Evolutionary conservation across 441 rosid genomes (phyloP), one percentile per base, ranked within the genome.

Genomic region (California macrophylla): DNA sequence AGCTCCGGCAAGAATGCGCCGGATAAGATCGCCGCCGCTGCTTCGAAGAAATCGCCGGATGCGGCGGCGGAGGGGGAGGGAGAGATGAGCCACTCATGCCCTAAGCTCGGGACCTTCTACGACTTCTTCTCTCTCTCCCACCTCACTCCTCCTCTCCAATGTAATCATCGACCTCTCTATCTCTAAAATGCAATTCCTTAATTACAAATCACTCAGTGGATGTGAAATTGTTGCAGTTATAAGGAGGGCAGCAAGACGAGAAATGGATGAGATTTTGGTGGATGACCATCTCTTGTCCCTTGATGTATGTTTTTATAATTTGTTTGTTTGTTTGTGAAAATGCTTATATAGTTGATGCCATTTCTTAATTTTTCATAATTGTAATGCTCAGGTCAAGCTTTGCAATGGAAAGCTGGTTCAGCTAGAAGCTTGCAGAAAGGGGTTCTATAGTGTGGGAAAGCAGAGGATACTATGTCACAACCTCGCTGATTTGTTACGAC

Each of bases 211-310:
- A 45, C 52, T 45, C 52, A 13, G 52, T 25, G 50, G 45, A 34
- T 65, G n/a, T 36, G 32, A 1, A 25, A 16, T 9, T 38, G 16
- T 38, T 85, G 74, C 83, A 95, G 99, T 82, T 81, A 79, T 89
- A 64, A 86, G 86, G 79, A 84, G 74, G 71, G 87, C 69, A 45
- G 67, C 68, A 66, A 90, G 85, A 69, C 79, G 97, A 77, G 76
- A 79, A 0, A 72, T 72, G 13, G 88, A 87, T 64, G 97, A 85
- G 74, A 78, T 92, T 73, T 67, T 82, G 0, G 75, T 62, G 66
- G 91, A 87, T 6, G 96, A 89, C 76, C 98, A 92, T 84, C 82
- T 95, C 32, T 85, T 95, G 76, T 95, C 98, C 56, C 80, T 95
- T 24, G 95, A 95, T 71, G 99, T 95, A 80, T 79, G 81, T 66